phyloP scores from a whole-genome alignment of 2,329 filamentous ascomycete genomes.

The Neofusicoccum sp. region DNA sequence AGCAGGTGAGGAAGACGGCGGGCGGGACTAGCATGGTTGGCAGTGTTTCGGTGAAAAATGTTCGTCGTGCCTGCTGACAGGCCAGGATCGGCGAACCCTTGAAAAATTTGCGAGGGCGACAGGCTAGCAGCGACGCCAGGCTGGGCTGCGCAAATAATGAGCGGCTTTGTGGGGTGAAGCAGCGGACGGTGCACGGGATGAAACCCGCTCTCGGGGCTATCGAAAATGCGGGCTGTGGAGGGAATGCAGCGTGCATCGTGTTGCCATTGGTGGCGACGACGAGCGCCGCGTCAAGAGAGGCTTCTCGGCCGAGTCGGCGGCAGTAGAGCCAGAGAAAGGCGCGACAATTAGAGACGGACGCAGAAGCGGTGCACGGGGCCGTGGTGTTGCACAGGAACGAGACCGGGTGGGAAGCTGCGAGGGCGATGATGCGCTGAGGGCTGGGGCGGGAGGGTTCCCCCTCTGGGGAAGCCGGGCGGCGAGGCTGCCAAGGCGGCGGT shows the following conservation, averaged over 20 bases:
- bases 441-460: constrained; percentile 7
- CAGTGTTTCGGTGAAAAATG: constrained; percentile 34
- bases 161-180: not conserved
- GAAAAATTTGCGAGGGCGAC: not conserved
- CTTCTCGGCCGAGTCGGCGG: not conserved
- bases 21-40: constrained; percentile 64
- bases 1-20: constrained; percentile 65
- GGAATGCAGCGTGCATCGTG: not conserved
- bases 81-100: not conserved
- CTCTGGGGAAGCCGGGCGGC: not conserved
- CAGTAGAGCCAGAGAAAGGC: not conserved
- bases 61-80: not conserved
- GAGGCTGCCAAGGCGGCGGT: not conserved
- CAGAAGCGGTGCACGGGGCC: not conserved
- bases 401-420: not conserved
- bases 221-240: not conserved
- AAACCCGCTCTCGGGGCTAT: not conserved
- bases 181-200: not conserved
- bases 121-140: not conserved
- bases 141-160: not conserved
- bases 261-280: not conserved
- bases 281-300: not conserved
- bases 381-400: not conserved
- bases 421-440: not conserved
- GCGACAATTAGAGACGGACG: not conserved